phyloP scores from a whole-genome alignment of 2,329 filamentous ascomycete species.

The Scortechinia acanthostroma region DNA sequence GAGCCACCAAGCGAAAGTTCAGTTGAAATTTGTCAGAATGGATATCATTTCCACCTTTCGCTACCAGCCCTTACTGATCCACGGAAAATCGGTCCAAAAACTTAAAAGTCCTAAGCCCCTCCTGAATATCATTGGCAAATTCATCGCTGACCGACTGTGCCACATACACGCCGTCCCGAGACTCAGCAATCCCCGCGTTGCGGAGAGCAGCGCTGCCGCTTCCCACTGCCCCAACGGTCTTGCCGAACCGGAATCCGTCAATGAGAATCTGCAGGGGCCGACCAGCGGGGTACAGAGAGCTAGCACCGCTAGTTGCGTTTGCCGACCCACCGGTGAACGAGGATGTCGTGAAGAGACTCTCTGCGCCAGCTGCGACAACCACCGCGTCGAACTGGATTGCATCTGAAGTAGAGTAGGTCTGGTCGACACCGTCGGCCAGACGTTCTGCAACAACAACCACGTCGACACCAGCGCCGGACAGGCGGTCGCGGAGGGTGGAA shows the following conservation, averaged over 20 bases:
- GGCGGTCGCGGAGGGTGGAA: conserved; percentile 26
- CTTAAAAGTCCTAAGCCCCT: conserved; percentile 56
- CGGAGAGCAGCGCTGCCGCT: conserved; percentile 19
- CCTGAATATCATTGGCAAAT: conserved; percentile 37
- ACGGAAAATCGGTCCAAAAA: conserved; percentile 57
- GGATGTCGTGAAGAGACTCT: conserved; percentile 36
- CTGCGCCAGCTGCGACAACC: conserved; percentile 45
- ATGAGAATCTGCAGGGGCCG: conserved; percentile 56
- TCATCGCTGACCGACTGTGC: conserved; percentile 17
- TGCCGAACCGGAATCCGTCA: conserved; percentile 62
- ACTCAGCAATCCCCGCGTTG: conserved; percentile 30
- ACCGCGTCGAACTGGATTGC: conserved; percentile 56
- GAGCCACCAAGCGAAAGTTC: too few species aligned
- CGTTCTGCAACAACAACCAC: conserved; percentile 54
- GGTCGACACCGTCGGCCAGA: conserved; percentile 42
- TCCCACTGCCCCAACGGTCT: conserved; percentile 58
- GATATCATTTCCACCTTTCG: too few species aligned
- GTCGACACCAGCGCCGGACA: conserved; percentile 45
- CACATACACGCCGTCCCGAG: conserved; percentile 31
- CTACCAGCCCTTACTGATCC: conserved; percentile 33
- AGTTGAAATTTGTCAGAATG: too few species aligned
- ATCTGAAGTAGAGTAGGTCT: conserved; percentile 59
- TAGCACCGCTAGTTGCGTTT: background rate
- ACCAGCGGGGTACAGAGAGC: conserved; percentile 52
- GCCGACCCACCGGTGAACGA: conserved; percentile 11